Percentiles rank a stretch among this genome's conserved stretches.
Conservation (phyloP, 2,329 filamentous ascomycete species). For the Aspergillus vadensis region DNA sequence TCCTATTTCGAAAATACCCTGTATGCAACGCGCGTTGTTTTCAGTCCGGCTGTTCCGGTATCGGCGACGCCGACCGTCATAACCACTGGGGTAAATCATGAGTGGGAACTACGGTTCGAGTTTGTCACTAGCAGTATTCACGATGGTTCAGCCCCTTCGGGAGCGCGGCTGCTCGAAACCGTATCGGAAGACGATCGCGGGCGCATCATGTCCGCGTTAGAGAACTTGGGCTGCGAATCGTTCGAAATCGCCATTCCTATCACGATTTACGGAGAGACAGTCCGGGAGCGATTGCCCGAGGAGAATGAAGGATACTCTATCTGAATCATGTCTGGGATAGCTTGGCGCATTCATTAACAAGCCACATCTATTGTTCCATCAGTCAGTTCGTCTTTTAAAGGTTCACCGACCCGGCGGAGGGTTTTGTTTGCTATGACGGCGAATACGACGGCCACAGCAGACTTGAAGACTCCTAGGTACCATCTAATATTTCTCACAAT, state of each 20-base stretch:
- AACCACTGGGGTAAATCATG: conserved; percentile 81
- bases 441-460: not conserved
- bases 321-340: conserved; percentile 20
- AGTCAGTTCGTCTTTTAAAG: no score
- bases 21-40: conserved; percentile 76
- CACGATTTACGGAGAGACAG: conserved; percentile 69
- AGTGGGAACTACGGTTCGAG: conserved; percentile 88
- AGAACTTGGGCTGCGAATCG: conserved; percentile 79
- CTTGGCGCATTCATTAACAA: not conserved
- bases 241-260: conserved; percentile 88
- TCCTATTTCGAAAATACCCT: conserved; percentile 79
- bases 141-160: conserved; percentile 40
- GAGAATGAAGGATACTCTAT: conserved; percentile 46
- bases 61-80: conserved; percentile 87
- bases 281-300: conserved; percentile 45
- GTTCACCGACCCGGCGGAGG: no score
- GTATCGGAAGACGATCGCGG: conserved; percentile 78
- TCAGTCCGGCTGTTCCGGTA: conserved; percentile 79
- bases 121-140: conserved; percentile 75
- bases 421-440: not conserved
- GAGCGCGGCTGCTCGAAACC: conserved; percentile 69
- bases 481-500: not conserved
- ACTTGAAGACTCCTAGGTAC: not conserved
- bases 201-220: conserved; percentile 73
- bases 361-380: no score